Evolutionary conservation across 352 stramenopile genomes (phyloP).

Genomic region (Globisporangium carolinianum): DNA sequence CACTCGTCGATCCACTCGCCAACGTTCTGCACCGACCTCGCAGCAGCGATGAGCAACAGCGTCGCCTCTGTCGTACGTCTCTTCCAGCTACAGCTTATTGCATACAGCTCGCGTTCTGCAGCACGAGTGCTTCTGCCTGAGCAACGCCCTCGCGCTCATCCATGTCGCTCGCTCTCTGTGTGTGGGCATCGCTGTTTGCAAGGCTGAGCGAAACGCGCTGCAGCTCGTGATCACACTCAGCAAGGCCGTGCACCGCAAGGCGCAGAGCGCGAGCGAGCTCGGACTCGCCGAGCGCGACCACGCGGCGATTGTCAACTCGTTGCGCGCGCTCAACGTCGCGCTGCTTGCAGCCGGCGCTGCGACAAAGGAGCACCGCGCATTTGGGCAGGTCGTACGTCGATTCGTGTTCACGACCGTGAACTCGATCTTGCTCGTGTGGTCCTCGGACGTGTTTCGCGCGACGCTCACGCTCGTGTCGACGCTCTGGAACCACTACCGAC

Average conservation of each 20-base stretch:
- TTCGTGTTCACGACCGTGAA: conserved; percentile 73
- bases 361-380: conserved; percentile 50
- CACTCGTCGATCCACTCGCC: conserved; percentile 69
- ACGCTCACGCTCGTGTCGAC: conserved; percentile 65
- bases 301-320: conserved; percentile 49
- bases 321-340: conserved; percentile 66
- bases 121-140: not conserved
- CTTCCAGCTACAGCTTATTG: not conserved
- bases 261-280: conserved; percentile 22
- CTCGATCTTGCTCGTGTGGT: conserved; percentile 51
- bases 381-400: conserved; percentile 71
- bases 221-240: conserved; percentile 70
- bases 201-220: conserved; percentile 67
- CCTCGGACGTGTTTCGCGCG: conserved; percentile 44
- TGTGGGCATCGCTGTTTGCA: not conserved
- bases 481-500: conserved; percentile 81
- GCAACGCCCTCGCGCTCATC: not conserved
- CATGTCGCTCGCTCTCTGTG: not conserved
- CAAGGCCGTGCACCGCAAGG: conserved; percentile 62
- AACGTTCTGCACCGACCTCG: conserved; percentile 52
- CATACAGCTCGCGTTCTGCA: no score
- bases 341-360: conserved; percentile 41
- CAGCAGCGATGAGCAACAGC: conserved; percentile 27
- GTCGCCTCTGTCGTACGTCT: conserved; percentile 5
- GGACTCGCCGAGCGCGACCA: conserved; percentile 38